Percentiles rank a stretch among this genome's conserved stretches.
These are phyloP conservation scores for Pyrus hybrid DNA, from an alignment of 331 rosid genomes.

Conservation along the genomic window DNA sequence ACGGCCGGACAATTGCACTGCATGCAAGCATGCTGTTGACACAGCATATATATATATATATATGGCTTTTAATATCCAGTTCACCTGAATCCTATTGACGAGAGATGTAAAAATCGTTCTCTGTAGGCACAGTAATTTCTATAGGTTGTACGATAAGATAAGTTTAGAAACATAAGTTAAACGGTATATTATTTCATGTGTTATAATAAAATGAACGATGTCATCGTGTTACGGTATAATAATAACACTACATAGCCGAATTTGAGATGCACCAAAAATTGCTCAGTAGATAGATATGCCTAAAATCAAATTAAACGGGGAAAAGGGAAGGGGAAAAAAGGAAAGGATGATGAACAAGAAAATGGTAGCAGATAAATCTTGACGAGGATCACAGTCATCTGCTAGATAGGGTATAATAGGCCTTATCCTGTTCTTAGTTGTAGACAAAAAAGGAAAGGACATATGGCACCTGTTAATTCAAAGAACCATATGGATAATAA, in stretches of 20 bases:
- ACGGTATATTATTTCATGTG: too few relatives aligned
- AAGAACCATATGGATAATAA: not conserved
- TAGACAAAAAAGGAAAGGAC: not conserved
- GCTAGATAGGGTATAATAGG: not conserved
- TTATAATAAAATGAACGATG: too few relatives aligned
- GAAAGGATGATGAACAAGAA: not conserved
- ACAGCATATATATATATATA: too few relatives aligned
- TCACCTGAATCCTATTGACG: not conserved
- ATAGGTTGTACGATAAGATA: too few relatives aligned
- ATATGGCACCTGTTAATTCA: not conserved
- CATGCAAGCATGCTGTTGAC: not conserved
- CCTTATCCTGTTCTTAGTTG: constrained; percentile 1
- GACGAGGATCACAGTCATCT: not conserved
- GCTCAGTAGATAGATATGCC: too few relatives aligned
- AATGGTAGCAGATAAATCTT: not conserved
- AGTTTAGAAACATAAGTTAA: too few relatives aligned
- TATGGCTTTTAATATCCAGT: not conserved
- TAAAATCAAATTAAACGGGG: not conserved
- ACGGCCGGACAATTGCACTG: too few relatives aligned
- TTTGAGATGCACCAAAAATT: too few relatives aligned
- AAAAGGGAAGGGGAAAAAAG: not conserved
- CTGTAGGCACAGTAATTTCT: too few relatives aligned
- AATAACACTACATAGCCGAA: too few relatives aligned
- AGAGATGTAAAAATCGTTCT: not conserved
- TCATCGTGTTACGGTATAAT: too few relatives aligned